Evolutionary conservation across 2,329 filamentous ascomycete genomes (phyloP).

Genomic region (Lojkania enalia): DNA sequence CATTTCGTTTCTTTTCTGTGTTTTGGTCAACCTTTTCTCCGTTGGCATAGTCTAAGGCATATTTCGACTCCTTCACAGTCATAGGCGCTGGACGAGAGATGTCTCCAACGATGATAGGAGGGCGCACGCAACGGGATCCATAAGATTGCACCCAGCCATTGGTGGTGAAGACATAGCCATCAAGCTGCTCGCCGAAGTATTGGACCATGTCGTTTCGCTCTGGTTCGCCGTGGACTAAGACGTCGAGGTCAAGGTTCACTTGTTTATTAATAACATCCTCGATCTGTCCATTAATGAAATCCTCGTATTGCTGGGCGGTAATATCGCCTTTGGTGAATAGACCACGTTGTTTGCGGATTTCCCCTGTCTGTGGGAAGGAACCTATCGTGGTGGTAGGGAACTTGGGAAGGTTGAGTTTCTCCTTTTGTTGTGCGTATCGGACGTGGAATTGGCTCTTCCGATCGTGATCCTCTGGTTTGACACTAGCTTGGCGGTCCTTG

Average conservation of each 20-base stretch:
- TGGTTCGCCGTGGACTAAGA: conserved; percentile 97
- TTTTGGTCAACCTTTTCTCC: conserved; percentile 90
- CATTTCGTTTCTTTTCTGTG: too few species aligned
- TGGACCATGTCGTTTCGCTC: conserved; percentile 99
- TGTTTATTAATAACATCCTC: conserved; percentile 93
- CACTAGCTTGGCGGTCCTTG: conserved; percentile 92
- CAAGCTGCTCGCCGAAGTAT: conserved; percentile 97
- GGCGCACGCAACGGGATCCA: conserved; percentile 96
- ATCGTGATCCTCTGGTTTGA: conserved; percentile 84
- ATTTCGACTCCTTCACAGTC: conserved; percentile 99
- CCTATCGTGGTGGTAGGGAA: conserved; percentile 99
- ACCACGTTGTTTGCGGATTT: conserved; percentile 95
- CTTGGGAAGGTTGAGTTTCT: conserved; percentile 87
- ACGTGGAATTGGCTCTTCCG: conserved; percentile 86
- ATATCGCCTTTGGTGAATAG: conserved; percentile 99
- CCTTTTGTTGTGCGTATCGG: conserved; percentile 86
- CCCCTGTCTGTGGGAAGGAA: conserved; percentile 98
- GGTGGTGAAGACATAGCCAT: conserved; percentile 98
- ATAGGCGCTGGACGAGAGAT: conserved; percentile 95
- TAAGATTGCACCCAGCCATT: conserved; percentile 99
- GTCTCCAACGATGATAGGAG: conserved; percentile 97
- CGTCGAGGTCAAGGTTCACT: conserved; percentile 95
- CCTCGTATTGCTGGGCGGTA: conserved; percentile 87
- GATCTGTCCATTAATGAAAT: conserved; percentile 99
- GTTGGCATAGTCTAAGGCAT: too few species aligned